Base-by-base conservation (phyloP, 257 asterid species). In the Jacaranda copaia region DNA sequence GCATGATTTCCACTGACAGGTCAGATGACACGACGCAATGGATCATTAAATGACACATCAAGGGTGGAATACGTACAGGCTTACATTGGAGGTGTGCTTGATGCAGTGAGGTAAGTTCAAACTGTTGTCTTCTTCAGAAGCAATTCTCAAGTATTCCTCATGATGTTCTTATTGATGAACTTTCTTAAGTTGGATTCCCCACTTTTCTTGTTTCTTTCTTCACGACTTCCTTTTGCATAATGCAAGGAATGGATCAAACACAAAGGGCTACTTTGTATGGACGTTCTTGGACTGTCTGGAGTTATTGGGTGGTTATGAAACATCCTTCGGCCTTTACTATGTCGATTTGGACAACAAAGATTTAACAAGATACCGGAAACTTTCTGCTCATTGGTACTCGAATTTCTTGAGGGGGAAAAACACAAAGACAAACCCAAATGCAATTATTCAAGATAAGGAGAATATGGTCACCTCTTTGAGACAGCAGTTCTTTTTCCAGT, bases 261-360 rank as follows among this genome's bases (percentile, higher is more conserved):
- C 74, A 4, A 79, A 73, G 76, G 94, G 94, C 15, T 91, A 89
- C 81, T 83, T 86, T 15, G 62, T 5, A 3, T 91, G 96, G 96
- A 40, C 85, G 14, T 87, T 91, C 83, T 75, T 89, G 46, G 96
- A 91, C 38, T 86, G 90, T 55, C 71, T 89, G n/a, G 94, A 91
- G 82, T 4, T 91, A 58, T 45, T 91, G 73, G 73, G 16, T 39
- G 89, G 89, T 6, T 89, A 79, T 72, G 32, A 11, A 8, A 3
- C 55, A 8, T 74, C 84, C 6, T 91, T 42, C 16, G 93, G 93
- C 0, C 36, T 87, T 56, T 88, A 74, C 84, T 87, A 85, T 40
- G 96, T 90, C 0, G 93, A 90, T 86, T 81, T 89, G 77, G 86
- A 87, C 8, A 92, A 86, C 77, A 62, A 84, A 55, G 72, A 89